These are phyloP conservation scores for Ustilago shanxiensis DNA, from an alignment of 1,284 basidiomycete genomes.

Conservation along the genomic window DNA sequence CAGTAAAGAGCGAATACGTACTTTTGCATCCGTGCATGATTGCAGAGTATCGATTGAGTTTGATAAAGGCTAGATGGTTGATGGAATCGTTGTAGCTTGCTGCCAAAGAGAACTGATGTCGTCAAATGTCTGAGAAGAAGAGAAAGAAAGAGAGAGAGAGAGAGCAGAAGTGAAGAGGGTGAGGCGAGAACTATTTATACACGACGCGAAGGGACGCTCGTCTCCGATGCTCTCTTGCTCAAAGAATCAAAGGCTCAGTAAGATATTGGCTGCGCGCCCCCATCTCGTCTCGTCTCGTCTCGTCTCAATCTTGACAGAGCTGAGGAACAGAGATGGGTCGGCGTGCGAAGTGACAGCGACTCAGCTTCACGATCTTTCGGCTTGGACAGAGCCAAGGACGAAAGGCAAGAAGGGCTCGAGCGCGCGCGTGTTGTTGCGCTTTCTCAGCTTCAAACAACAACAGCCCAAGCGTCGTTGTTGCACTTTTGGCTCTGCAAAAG, in stretches of 20 bases:
- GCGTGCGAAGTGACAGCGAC: background rate
- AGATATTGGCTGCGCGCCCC: background rate
- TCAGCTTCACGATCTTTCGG: background rate
- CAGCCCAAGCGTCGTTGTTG: background rate
- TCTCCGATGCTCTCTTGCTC: background rate
- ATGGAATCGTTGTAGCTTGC: too few species aligned
- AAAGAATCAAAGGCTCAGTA: background rate
- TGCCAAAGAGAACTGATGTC: too few species aligned
- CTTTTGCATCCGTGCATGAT: too few species aligned
- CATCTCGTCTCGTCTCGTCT: too few species aligned
- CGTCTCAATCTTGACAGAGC: background rate
- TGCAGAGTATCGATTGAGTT: too few species aligned
- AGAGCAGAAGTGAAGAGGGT: background rate
- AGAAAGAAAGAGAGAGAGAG: background rate
- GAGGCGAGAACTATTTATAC: background rate
- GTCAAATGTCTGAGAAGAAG: background rate
- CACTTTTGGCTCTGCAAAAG: background rate
- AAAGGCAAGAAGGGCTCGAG: conserved; percentile 1
- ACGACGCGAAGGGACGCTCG: conserved; percentile 17
- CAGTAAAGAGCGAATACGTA: too few species aligned
- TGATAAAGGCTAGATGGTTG: too few species aligned
- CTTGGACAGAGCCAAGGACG: background rate
- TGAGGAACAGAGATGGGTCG: background rate
- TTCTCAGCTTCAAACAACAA: background rate
- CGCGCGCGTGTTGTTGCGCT: background rate